phyloP scores from a whole-genome alignment of 306 rosid genomes.

The Lagenaria siceraria region DNA sequence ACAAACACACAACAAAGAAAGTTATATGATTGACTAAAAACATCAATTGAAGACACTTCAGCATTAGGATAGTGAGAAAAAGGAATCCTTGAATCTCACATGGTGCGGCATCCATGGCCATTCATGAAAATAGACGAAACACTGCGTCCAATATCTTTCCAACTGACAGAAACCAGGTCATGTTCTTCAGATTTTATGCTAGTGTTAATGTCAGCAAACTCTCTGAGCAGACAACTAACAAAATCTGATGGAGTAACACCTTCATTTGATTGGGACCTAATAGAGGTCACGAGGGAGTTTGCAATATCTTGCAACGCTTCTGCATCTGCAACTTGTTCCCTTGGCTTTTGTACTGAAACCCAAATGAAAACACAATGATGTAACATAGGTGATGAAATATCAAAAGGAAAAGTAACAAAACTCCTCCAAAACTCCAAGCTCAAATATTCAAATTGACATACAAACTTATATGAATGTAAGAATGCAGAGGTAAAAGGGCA shows the following conservation, averaged over 20 bases:
- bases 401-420: not conserved
- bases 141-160: conserved; percentile 40
- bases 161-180: conserved; percentile 14
- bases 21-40: not conserved
- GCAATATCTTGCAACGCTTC: conserved; percentile 62
- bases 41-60: not conserved
- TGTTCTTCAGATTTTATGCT: not conserved
- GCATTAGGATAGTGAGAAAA: not conserved
- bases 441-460: not conserved
- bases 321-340: conserved; percentile 83
- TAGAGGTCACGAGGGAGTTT: conserved; percentile 36
- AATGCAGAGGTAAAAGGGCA: not conserved
- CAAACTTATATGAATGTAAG: not conserved
- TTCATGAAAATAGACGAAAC: conserved; percentile 42
- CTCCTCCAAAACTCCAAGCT: too few species aligned
- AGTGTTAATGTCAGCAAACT: conserved; percentile 21
- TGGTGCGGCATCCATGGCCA: conserved; percentile 48
- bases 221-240: conserved; percentile 33
- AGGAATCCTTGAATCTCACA: conserved; percentile 30
- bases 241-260: conserved; percentile 63
- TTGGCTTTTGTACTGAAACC: conserved; percentile 56
- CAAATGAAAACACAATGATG: conserved; percentile 5
- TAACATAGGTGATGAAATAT: not conserved
- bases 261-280: conserved; percentile 40
- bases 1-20: not conserved